Evolutionary conservation across 1,139 yeast species (phyloP).

Genomic region (Fermentozyma sake): DNA sequence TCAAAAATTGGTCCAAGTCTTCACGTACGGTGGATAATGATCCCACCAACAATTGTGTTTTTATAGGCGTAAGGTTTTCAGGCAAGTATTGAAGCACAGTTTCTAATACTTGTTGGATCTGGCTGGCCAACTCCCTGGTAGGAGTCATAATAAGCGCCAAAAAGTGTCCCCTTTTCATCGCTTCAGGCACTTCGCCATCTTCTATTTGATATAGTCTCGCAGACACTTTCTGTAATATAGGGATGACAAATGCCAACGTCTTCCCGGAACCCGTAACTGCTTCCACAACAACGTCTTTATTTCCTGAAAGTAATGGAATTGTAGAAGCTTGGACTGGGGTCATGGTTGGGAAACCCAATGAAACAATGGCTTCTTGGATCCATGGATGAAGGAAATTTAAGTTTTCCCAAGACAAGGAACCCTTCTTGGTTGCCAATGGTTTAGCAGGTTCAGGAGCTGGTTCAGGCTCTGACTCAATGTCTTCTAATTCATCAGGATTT

Average conservation of each 20-base stretch:
- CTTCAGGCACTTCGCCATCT: slow-evolving; percentile 19
- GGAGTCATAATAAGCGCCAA: slow-evolving; percentile 78
- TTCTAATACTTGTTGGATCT: slow-evolving; percentile 66
- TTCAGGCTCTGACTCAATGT: too few relatives aligned
- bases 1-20: slow-evolving; percentile 58
- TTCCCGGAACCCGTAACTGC: slow-evolving; percentile 98
- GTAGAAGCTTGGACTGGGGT: slow-evolving; percentile 98
- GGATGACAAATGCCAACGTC: slow-evolving; percentile 82
- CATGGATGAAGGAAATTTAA: slow-evolving; percentile 38
- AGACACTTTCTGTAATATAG: slow-evolving; percentile 65
- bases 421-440: slow-evolving; percentile 27
- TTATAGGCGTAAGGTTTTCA: slow-evolving; percentile 37
- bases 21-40: slow-evolving; percentile 69
- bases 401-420: slow-evolving; percentile 37
- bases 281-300: slow-evolving; percentile 94
- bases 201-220: slow-evolving; percentile 19
- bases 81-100: slow-evolving; percentile 59
- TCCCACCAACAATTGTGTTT: slow-evolving; percentile 76
- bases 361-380: slow-evolving; percentile 58
- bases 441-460: too few relatives aligned
- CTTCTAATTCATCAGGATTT: too few relatives aligned
- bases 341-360: slow-evolving; percentile 77
- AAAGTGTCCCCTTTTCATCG: slow-evolving; percentile 56
- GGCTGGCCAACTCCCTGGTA: slow-evolving; percentile 87
- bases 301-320: slow-evolving; percentile 79